phyloP scores from a whole-genome alignment of 2,329 filamentous ascomycete species.

The Pseudocercospora fuligena region DNA sequence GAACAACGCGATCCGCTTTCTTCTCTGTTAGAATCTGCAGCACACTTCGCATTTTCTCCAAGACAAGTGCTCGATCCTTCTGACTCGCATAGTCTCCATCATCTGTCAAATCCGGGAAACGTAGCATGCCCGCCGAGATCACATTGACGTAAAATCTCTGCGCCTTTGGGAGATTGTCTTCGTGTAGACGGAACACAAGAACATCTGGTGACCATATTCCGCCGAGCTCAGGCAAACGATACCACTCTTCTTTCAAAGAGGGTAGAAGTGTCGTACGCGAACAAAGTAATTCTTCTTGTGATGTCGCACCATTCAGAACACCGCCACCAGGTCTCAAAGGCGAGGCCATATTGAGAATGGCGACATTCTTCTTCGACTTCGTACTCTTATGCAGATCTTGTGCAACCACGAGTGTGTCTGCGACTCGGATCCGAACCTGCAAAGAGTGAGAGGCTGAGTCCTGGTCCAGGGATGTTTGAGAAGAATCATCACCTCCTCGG shows the following conservation, averaged over 20 bases:
- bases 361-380: slow-evolving; percentile 47
- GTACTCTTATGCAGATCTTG: slow-evolving; percentile 19
- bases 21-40: slow-evolving; percentile 58
- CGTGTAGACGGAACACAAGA: slow-evolving; percentile 59
- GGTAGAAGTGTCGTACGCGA: slow-evolving; percentile 63
- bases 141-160: slow-evolving; percentile 64
- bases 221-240: slow-evolving; percentile 62
- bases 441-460: slow-evolving; percentile 23
- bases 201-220: slow-evolving; percentile 62
- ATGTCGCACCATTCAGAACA: slow-evolving; percentile 62
- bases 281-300: slow-evolving; percentile 67
- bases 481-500: slow-evolving; percentile 28
- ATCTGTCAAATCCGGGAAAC: slow-evolving; percentile 56
- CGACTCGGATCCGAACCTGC: slow-evolving; percentile 51
- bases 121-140: slow-evolving; percentile 61
- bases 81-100: slow-evolving; percentile 46
- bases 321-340: slow-evolving; percentile 65
- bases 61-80: slow-evolving; percentile 55
- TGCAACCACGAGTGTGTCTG: slow-evolving; percentile 60
- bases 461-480: slow-evolving; percentile 18
- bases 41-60: slow-evolving; percentile 61
- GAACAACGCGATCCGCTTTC: slow-evolving; percentile 52
- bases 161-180: slow-evolving; percentile 45
- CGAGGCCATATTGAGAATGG: slow-evolving; percentile 67
- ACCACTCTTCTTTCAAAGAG: slow-evolving; percentile 61